phyloP scores from a whole-genome alignment of 257 asterid genomes.

The Nicotiana tomentosiformis region DNA sequence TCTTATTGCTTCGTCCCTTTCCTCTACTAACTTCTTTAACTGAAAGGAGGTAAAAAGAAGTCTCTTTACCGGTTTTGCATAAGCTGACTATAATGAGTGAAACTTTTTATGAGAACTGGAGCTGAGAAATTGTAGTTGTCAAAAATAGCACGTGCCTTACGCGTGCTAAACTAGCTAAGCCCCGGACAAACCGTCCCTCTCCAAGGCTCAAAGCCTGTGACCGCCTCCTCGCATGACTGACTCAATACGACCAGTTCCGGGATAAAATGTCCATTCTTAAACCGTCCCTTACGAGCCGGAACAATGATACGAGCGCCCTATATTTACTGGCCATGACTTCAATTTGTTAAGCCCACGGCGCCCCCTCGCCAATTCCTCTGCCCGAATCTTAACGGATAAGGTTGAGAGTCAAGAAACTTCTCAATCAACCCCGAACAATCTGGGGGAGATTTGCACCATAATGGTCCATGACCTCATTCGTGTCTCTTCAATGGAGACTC shows the following conservation, averaged over 20 bases:
- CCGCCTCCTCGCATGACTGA: background rate
- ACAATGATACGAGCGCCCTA: background rate
- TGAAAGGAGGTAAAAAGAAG: background rate
- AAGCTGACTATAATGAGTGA: background rate
- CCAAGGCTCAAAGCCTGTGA: background rate
- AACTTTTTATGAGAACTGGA: background rate
- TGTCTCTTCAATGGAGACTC: background rate
- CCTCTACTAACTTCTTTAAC: background rate
- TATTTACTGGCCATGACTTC: background rate
- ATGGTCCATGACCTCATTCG: background rate
- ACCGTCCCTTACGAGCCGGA: background rate
- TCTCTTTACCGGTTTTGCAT: background rate
- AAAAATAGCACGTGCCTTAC: background rate
- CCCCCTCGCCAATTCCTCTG: background rate
- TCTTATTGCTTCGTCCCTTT: slow-evolving; percentile 8
- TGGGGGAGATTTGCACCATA: background rate
- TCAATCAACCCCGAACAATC: background rate
- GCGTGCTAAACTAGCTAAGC: background rate
- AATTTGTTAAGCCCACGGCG: background rate
- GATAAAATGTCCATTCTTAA: background rate
- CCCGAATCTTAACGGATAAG: background rate
- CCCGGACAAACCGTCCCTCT: background rate
- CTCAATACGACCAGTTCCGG: background rate
- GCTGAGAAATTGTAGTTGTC: background rate
- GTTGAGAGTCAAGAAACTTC: background rate